Percentiles rank a stretch among this genome's conserved stretches.
phyloP scores from a whole-genome alignment of 1,139 yeast species.

The Lodderomyces beijingensis region DNA sequence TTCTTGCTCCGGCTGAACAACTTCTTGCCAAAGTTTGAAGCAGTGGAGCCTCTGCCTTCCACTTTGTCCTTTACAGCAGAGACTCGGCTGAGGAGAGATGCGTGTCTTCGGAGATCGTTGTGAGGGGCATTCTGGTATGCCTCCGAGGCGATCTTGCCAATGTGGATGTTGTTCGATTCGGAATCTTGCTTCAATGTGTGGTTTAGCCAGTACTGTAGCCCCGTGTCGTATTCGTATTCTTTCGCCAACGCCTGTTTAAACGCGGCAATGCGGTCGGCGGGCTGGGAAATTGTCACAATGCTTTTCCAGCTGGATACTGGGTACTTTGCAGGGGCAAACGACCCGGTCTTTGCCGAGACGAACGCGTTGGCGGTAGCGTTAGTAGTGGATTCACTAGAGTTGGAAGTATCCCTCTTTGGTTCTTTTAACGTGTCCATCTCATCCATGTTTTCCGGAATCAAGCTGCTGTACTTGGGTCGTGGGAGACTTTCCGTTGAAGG shows the following conservation, averaged over 20 bases:
- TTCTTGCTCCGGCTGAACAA: conserved; percentile 41
- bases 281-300: conserved; percentile 41
- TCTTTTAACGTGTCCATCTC: background rate
- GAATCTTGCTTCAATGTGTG: conserved; percentile 33
- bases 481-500: conserved; percentile 18
- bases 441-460: conserved; percentile 12
- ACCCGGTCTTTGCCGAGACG: conserved; percentile 5
- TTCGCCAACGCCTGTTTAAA: conserved; percentile 39
- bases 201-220: conserved; percentile 44
- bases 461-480: conserved; percentile 21
- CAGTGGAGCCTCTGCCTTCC: conserved; percentile 39
- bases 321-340: conserved; percentile 14
- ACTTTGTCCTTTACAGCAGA: conserved; percentile 43
- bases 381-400: conserved; percentile 3
- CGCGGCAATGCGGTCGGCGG: conserved; percentile 37
- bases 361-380: background rate
- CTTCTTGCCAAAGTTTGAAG: conserved; percentile 40
- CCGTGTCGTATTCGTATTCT: conserved; percentile 41
- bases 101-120: conserved; percentile 40
- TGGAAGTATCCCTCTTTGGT: background rate
- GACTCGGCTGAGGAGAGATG: conserved; percentile 39
- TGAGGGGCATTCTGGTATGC: conserved; percentile 48
- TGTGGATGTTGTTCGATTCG: conserved; percentile 31
- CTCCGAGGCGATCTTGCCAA: conserved; percentile 42
- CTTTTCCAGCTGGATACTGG: conserved; percentile 44